These are phyloP conservation scores for Macroventuria anomochaeta DNA, from an alignment of 2,329 filamentous ascomycete species.

Conservation along the genomic window DNA sequence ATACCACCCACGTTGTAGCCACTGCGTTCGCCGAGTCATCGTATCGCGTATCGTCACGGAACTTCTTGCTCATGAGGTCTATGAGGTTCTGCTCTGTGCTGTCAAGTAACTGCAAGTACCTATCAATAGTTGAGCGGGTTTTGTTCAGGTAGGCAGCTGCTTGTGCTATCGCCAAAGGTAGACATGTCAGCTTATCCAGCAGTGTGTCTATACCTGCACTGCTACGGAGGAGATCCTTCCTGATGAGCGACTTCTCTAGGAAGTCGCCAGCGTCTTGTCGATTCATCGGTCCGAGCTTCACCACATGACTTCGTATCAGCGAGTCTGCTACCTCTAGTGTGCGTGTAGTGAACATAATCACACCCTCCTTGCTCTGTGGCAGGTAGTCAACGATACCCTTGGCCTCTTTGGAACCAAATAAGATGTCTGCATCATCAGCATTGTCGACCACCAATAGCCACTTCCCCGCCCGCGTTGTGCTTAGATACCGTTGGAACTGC, in stretches of 20 bases:
- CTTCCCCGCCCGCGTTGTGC: constrained; percentile 15
- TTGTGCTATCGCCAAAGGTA: constrained; percentile 51
- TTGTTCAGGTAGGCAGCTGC: constrained; percentile 49
- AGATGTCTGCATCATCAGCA: constrained; percentile 12
- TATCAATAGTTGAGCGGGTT: constrained; percentile 25
- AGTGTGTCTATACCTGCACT: constrained; percentile 1
- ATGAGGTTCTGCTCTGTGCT: constrained; percentile 43
- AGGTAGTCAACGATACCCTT: constrained; percentile 21
- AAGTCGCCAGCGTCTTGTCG: constrained; percentile 6
- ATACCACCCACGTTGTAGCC: constrained; percentile 52
- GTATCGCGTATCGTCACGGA: constrained; percentile 49
- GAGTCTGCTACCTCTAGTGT: constrained; percentile 12
- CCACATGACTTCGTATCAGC: constrained; percentile 16
- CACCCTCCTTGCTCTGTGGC: constrained; percentile 13
- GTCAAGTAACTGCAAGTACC: constrained; percentile 48
- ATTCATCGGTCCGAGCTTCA: constrained; percentile 15
- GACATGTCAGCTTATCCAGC: constrained; percentile 41
- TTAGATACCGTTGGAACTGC: constrained; percentile 30
- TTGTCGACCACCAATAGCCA: constrained; percentile 26
- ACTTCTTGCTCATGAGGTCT: constrained; percentile 48
- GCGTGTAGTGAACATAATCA: constrained; percentile 16
- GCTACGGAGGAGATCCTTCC: not conserved
- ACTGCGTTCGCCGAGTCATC: constrained; percentile 46
- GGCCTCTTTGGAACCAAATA: constrained; percentile 12
- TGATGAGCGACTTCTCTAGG: not conserved